Evolutionary conservation across 2,329 filamentous ascomycete species (phyloP), one percentile per base, ranked within the genome.

Genomic region (Teratosphaeria zuluensis): DNA sequence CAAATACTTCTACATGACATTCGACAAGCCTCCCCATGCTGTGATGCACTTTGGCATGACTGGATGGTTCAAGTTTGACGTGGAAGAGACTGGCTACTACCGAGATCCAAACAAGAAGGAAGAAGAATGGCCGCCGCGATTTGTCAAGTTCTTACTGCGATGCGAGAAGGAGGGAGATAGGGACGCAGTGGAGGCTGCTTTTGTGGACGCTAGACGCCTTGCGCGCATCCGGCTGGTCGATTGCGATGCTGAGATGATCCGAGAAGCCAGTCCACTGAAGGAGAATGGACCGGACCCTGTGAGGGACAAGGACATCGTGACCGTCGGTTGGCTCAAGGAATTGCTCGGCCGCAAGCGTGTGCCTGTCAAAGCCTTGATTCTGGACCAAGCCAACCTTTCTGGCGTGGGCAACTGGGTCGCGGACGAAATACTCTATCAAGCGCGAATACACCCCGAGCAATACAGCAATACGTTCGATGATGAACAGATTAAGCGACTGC

Each of bases 331-430:
- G 81, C 74, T 99, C 19, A 75, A 73, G n/a, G 73, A 79, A 58
- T 88, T 90, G 72, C 79, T 96, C 77, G 78, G 75, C 55, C 84
- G 81, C 59, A 91, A 92, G 57, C 89, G 84, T 66, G 89, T 96
- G 0, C 92, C 92, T 0, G 82, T 97, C 63, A 97, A 97, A 72
- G 89, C 91, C 0, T 78, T 96, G 21, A 77, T 99, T 12, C 80
- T 97, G 3, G 90, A 97, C 70, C 94, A 99, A 73, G 81, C 84
- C 19, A 88, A 88, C 70, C 88, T 97, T 61, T 94, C 89, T 68
- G 94, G 94, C 7, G 89, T 99, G 62, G 94, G 94, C 0, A 97
- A 97, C 70, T 99, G 92, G 92, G 92, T 99, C 57, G 91, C 87
- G 75, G 94, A 99, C 70, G 94, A 99, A 72, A 86, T 96, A 6